Base-by-base conservation (phyloP, 495 filamentous ascomycete genomes). In the Talaromyces borbonicus region DNA sequence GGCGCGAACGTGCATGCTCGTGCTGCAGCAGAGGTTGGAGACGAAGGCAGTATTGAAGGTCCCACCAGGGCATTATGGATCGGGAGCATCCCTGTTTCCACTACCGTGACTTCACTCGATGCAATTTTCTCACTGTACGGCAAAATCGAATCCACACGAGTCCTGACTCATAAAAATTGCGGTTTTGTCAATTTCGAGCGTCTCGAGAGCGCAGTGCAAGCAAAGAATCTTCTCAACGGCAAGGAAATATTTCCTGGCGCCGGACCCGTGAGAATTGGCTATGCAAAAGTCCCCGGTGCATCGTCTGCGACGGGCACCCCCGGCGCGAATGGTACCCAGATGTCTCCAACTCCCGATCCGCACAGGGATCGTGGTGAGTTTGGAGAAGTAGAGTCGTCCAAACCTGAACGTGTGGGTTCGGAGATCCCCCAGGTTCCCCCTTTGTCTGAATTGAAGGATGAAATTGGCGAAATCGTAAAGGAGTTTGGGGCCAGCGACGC, bases 221-320 rank as follows among this genome's bases (percentile, higher is more conserved):
- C 92, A 4, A 93, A 86, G 57, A 79, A 78, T 15, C 71, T 80
- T 56, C 81, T 94, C 59, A 95, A 96, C 55, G 89, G 89, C 50
- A 95, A 94, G 66, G 92, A 98, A 60, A 95, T 98, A 39, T 97
- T 98, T 69, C 93, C 92, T 6, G 93, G 92, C 36, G 90, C 89
- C 47, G 92, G 93, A 12, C 89, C 92, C 9, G 85, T 96, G 33
- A 73, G 90, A 45, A 97, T 98, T 56, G 93, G 93, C 44, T 98
- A 92, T 62, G 92, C 93, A 15, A 98, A 98, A 64, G 92, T 89
- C 32, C 90, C 90, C 15, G 90, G 88, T 24, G 77, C 85, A 26
- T 85, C n/a, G n/a, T n/a, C 85, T 46, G 81, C 79, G 30, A 59
- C 66, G 46, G 81, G 78, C 6, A 92, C 93, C 8, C 90, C 90